Base-by-base conservation (phyloP, 2,329 filamentous ascomycete genomes). In the Neurospora sp. region DNA sequence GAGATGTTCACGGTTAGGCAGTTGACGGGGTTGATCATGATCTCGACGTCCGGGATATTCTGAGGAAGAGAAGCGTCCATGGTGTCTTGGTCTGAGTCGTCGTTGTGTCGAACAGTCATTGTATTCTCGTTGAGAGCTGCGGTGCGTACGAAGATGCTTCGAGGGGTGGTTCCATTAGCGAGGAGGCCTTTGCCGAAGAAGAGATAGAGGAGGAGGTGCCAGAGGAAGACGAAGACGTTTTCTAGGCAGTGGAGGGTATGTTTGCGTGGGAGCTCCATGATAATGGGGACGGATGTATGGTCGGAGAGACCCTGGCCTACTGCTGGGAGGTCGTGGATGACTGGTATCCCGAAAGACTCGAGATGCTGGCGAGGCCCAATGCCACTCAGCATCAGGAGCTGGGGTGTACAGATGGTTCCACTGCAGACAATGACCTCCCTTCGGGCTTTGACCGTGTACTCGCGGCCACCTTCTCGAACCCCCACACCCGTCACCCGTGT, bases 21-120 rank as follows among this genome's bases (percentile, higher is more conserved):
- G 1, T 79, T 78, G 4, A 79, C 77, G 74, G 81, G 81, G 69
- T 81, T 78, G 10, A 84, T 72, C 72, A 84, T 77, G 68, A 79
- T 71, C 68, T 80, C 78, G 28, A 77, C 66, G 19, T 80, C 76
- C 1, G 78, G 78, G 0, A 78, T 33, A 67, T 80, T 78, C 28
- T 69, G 66, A 2, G 74, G 69, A 1, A 46, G 58, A 3, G 68
- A 52, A 4, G 70, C 70, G 58, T 78, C 73, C 52, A 75, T 73
- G 67, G 73, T 74, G 43, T 74, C 72, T 33, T 67, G 67, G 33
- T 68, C 68, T 1, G 66, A 68, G 11, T 62, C 9, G 9, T 69
- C 67, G 9, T 23, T 46, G 13, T 66, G 19, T 58, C 68, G 68
- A 58, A 76, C 67, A 1, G 67, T 70, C 75, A 79, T 75, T 1